These are phyloP conservation scores for Teratosphaeria nubilosa DNA, from an alignment of 2,329 filamentous ascomycete genomes.

Conservation along the genomic window DNA sequence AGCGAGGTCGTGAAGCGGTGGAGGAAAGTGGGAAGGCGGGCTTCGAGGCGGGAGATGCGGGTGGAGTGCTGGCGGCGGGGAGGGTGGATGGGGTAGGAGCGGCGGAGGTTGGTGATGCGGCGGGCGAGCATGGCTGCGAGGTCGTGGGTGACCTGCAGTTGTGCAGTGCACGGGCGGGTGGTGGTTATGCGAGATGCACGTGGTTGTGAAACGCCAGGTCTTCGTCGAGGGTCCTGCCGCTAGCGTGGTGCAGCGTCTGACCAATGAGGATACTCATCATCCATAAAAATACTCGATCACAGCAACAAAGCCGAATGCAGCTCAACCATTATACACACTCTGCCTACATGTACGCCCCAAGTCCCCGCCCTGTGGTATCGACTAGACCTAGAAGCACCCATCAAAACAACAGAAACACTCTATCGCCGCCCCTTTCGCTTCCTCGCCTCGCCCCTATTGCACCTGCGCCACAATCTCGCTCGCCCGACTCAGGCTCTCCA, in stretches of 20 bases:
- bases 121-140: background rate
- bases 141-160: background rate
- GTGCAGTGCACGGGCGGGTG: background rate
- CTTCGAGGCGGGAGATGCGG: slow-evolving; percentile 28
- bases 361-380: background rate
- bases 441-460: slow-evolving; percentile 32
- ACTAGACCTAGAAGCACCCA: background rate
- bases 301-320: too few relatives aligned
- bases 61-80: slow-evolving; percentile 4
- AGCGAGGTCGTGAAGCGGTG: slow-evolving; percentile 61
- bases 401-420: background rate
- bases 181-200: background rate
- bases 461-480: slow-evolving; percentile 90
- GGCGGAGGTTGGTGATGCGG: background rate
- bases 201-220: background rate
- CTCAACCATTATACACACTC: background rate
- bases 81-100: background rate
- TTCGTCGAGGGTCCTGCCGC: background rate
- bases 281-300: too few relatives aligned
- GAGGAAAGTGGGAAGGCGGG: slow-evolving; percentile 51
- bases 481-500: slow-evolving; percentile 79
- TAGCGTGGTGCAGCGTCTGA: background rate
- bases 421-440: background rate
- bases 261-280: background rate
- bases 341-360: background rate